Base-by-base conservation (phyloP, 768 basidiomycete species). In the Serendipita indica region DNA sequence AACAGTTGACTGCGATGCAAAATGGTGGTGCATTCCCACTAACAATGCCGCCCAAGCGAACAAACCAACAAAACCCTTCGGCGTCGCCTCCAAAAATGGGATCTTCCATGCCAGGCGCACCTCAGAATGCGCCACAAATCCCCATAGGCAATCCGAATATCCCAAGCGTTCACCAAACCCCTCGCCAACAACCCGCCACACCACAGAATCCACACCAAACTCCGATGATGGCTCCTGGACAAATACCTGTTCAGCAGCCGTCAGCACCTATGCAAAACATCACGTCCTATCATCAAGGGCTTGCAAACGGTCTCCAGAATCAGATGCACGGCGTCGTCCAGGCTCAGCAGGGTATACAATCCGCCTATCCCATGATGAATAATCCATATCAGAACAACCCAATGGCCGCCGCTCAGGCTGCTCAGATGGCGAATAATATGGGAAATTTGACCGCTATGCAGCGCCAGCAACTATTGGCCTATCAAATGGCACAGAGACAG, bases 201-300 rank as follows among this genome's bases (percentile, higher is more conserved):
- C 49, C 49, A 10, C 49, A 54, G 30, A 30, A 25, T 20, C n/a
- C 49, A 25, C 25, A 33, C 30, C 20, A 27, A 10, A 27, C 22
- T 4, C 49, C 49, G n/a, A 28, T n/a, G 32, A 54, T 54, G 49
- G 16, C 22, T 7, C 49, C 49, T 27, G 25, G n/a, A 7, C 22
- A 20, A 16, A n/a, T 43, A 43, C 41, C 41, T 7, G 2, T n/a
- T n/a, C n/a, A n/a, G n/a, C n/a, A 25, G 41, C 5, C 27, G 41
- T n/a, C 41, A 6, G 18, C 18, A n/a, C 41, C 41, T n/a, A 25
- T 43, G n/a, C 18, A 43, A 7, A 7, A n/a, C 41, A 7, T 54
- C 4, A 28, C 49, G 7, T 54, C 49, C 12, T 54, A 54, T 27
- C 49, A 54, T 28, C 49, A 54, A 54, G 49, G 49, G n/a, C 49